These are phyloP conservation scores for Phellopilus nigrolimitatus DNA, from an alignment of 1,284 basidiomycete genomes.

Conservation along the genomic window DNA sequence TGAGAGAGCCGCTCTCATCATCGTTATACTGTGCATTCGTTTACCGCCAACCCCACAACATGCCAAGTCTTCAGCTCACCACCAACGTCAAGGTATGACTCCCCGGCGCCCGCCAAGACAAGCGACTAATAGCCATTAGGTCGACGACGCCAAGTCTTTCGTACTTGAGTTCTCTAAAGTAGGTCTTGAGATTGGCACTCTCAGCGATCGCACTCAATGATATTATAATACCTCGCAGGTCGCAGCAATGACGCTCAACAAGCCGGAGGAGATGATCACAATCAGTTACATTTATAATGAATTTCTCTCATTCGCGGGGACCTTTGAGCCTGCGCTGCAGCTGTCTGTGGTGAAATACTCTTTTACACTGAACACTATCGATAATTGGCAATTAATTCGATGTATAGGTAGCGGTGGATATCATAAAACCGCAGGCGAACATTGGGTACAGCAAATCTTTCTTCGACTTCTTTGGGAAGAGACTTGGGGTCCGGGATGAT, in stretches of 20 bases:
- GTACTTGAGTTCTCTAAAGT: slow-evolving; percentile 60
- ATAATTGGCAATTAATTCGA: too few species aligned
- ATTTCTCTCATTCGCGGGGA: slow-evolving; percentile 51
- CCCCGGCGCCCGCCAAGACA: too few species aligned
- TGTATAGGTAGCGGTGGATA: too few species aligned
- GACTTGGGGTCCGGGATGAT: slow-evolving; percentile 43
- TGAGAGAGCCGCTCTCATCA: too few species aligned
- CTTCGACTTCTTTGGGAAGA: slow-evolving; percentile 48
- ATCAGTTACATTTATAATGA: slow-evolving; percentile 53
- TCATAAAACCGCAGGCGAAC: slow-evolving; percentile 45
- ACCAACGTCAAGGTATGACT: too few species aligned
- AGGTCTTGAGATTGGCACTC: slow-evolving; percentile 10
- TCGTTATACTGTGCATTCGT: too few species aligned
- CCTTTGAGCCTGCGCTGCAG: slow-evolving; percentile 58
- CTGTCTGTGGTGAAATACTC: slow-evolving; percentile 41
- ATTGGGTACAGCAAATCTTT: slow-evolving; percentile 50
- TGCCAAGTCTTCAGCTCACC: too few species aligned
- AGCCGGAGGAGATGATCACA: slow-evolving; percentile 50
- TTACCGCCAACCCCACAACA: too few species aligned
- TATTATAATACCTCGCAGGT: slow-evolving; percentile 32
- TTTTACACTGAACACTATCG: slow-evolving; percentile 38
- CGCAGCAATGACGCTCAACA: slow-evolving; percentile 44
- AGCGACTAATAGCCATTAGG: too few species aligned
- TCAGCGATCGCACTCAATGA: not conserved
- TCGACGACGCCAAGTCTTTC: slow-evolving; percentile 49